A percentile compares a stretch with the other conserved stretches of the same genome.
These are phyloP conservation scores for Amborella trichopoda DNA, from an alignment of 164 flowering plant genomes.

Conservation along the genomic window DNA sequence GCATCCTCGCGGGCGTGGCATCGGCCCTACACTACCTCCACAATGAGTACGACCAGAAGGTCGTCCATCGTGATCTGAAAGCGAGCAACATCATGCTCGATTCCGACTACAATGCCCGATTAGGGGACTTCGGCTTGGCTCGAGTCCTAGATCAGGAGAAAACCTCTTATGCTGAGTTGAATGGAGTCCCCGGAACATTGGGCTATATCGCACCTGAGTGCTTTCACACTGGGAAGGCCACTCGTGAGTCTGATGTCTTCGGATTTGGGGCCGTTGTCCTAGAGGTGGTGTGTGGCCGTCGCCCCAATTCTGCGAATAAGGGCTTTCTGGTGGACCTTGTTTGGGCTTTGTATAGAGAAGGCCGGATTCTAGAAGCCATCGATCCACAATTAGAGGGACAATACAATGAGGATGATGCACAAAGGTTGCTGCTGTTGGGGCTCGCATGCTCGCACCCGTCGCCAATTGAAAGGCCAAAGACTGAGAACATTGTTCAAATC, in stretches of 20 bases:
- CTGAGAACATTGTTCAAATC: conserved; percentile 38
- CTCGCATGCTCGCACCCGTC: conserved; percentile 65
- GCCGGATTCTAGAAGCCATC: conserved; percentile 36
- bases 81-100: conserved; percentile 16
- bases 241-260: conserved; percentile 49
- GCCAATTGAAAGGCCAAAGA: conserved; percentile 42
- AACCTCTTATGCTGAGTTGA: conserved; percentile 15
- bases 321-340: conserved; percentile 52
- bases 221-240: conserved; percentile 59
- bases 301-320: conserved; percentile 26
- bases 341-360: conserved; percentile 55
- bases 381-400: conserved; percentile 27
- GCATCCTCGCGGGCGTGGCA: conserved; percentile 43
- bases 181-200: conserved; percentile 37
- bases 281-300: conserved; percentile 49
- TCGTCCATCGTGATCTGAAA: conserved; percentile 16
- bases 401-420: conserved; percentile 34
- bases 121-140: conserved; percentile 21
- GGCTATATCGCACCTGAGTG: conserved; percentile 74
- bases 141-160: conserved; percentile 13
- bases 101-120: conserved; percentile 15
- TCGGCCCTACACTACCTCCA: conserved; percentile 66
- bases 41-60: conserved; percentile 43
- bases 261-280: conserved; percentile 62
- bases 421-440: conserved; percentile 39